Evolutionary conservation across 176 grass and related monocot species (phyloP).

Genomic region (Triticum timopheevii): DNA sequence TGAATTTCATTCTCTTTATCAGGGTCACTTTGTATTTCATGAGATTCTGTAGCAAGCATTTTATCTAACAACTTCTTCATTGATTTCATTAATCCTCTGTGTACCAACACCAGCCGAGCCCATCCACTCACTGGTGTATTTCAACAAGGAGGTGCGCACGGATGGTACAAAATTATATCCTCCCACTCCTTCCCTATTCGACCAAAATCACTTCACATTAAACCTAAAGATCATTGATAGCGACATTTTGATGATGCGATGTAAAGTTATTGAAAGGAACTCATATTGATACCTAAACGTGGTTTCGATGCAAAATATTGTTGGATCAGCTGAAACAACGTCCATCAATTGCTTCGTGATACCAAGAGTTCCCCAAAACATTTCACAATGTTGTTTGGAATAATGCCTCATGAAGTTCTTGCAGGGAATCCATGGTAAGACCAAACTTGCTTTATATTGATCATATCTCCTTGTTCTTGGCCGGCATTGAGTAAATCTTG

Average conservation of each 20-base stretch:
- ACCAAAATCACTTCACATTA: not conserved
- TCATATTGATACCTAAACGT: not conserved
- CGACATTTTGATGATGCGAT: not conserved
- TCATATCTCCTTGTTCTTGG: not conserved
- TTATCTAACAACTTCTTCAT: too few relatives aligned
- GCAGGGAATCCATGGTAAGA: not conserved
- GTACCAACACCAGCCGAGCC: slow-evolving; percentile 29
- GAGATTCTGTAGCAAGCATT: too few relatives aligned
- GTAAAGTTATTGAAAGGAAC: not conserved
- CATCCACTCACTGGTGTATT: not conserved
- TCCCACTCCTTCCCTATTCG: too few relatives aligned
- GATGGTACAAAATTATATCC: not conserved
- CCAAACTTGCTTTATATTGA: not conserved
- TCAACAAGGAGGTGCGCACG: not conserved
- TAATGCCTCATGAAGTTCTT: not conserved
- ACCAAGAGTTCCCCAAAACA: not conserved
- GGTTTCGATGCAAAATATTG: not conserved
- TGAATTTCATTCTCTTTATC: too few relatives aligned
- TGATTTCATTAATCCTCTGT: too few relatives aligned
- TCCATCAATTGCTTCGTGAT: not conserved
- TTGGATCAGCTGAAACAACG: not conserved
- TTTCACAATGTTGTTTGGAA: not conserved
- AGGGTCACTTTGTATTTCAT: too few relatives aligned
- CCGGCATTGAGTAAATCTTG: not conserved
- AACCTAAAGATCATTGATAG: not conserved